Evolutionary conservation across 2,329 filamentous ascomycete species (phyloP).

Genomic region (Claviceps pusilla): DNA sequence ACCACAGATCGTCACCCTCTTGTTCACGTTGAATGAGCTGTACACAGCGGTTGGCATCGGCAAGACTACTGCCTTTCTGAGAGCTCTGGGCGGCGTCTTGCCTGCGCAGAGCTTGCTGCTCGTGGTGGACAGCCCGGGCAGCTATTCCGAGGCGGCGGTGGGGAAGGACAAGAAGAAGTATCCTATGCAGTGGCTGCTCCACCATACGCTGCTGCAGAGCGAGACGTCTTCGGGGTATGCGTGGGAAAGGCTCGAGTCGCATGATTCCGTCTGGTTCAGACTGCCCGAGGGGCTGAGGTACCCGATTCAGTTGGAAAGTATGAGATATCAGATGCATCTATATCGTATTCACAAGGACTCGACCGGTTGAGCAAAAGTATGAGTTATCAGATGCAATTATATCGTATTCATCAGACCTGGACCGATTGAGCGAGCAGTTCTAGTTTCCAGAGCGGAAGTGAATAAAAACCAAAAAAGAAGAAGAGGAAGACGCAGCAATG

Average conservation of each 20-base stretch:
- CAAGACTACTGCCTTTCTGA: slow-evolving; percentile 62
- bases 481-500: background rate
- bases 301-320: slow-evolving; percentile 78
- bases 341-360: slow-evolving; percentile 33
- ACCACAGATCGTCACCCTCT: slow-evolving; percentile 55
- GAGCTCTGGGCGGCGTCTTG: slow-evolving; percentile 46
- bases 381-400: no score
- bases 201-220: slow-evolving; percentile 55
- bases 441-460: background rate
- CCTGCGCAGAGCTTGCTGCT: slow-evolving; percentile 52
- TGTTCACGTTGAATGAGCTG: slow-evolving; percentile 93
- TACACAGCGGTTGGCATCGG: slow-evolving; percentile 62
- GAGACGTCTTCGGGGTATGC: slow-evolving; percentile 20
- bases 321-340: slow-evolving; percentile 85
- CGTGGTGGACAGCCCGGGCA: slow-evolving; percentile 84
- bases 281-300: slow-evolving; percentile 54
- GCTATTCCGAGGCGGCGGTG: slow-evolving; percentile 70
- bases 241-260: slow-evolving; percentile 62
- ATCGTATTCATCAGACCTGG: no score
- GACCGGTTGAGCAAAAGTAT: background rate
- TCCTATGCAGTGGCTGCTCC: slow-evolving; percentile 85
- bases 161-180: slow-evolving; percentile 52
- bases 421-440: background rate
- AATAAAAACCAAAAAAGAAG: no score
- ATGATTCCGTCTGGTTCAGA: slow-evolving; percentile 78